phyloP scores from a whole-genome alignment of 805 yeast species.

The Vanderwaltozyma tropicalis region DNA sequence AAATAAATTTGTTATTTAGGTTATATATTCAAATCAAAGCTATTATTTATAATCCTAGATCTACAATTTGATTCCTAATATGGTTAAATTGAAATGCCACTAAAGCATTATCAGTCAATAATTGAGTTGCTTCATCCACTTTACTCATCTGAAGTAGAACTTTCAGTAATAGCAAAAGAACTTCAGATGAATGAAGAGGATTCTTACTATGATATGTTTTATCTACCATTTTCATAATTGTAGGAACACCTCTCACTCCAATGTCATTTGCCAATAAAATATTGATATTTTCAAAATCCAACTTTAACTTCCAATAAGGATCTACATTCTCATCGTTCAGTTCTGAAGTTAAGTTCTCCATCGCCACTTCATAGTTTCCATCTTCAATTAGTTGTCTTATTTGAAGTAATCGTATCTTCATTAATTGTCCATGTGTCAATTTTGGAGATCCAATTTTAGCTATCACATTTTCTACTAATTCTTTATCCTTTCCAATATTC shows the following conservation, averaged over 20 bases:
- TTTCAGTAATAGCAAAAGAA: constrained; percentile 36
- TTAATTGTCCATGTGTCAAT: constrained; percentile 27
- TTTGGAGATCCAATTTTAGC: constrained; percentile 28
- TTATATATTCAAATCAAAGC: too few relatives aligned
- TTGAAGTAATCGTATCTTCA: constrained; percentile 32
- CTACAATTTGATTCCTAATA: neutral
- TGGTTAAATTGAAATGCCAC: constrained; percentile 3
- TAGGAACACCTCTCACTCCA: constrained; percentile 41
- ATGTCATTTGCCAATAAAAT: constrained; percentile 32
- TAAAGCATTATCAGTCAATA: constrained; percentile 3
- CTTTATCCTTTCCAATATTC: neutral
- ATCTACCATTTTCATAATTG: constrained; percentile 40
- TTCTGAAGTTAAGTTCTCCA: constrained; percentile 14
- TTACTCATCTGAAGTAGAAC: constrained; percentile 35
- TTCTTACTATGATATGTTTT: constrained; percentile 39
- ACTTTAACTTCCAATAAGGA: constrained; percentile 19
- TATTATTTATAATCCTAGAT: neutral
- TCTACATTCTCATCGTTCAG: constrained; percentile 15
- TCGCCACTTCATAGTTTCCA: constrained; percentile 22
- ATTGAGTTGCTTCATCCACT: constrained; percentile 27
- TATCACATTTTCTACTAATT: neutral
- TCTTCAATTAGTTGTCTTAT: constrained; percentile 31
- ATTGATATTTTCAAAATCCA: constrained; percentile 17
- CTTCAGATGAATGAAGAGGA: constrained; percentile 36
- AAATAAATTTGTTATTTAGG: neutral